Conservation (phyloP, 495 filamentous ascomycete species). For the Pyrenula massariospora region DNA sequence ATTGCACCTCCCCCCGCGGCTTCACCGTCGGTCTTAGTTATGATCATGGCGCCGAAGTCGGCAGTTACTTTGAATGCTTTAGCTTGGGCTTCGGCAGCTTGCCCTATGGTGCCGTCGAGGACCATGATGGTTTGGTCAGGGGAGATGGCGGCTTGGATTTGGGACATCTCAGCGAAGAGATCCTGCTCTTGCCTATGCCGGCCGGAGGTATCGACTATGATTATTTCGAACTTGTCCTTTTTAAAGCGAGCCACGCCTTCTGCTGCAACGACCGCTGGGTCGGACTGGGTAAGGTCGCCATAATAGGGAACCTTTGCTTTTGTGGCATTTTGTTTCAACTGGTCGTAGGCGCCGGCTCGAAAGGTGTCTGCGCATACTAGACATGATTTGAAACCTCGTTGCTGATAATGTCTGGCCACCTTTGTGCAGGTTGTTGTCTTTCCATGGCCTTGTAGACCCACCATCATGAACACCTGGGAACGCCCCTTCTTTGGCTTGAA, state of each 20-base stretch:
- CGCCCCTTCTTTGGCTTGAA: conserved; percentile 98
- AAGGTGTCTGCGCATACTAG: conserved; percentile 98
- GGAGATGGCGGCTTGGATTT: conserved; percentile 83
- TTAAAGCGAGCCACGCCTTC: conserved; percentile 99
- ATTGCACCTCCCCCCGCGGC: conserved; percentile 94
- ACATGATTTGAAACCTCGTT: conserved; percentile 84
- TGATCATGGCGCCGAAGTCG: conserved; percentile 96
- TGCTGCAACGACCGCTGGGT: conserved; percentile 81
- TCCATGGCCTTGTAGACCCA: conserved; percentile 90
- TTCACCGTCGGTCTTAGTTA: conserved; percentile 96
- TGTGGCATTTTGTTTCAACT: conserved; percentile 96
- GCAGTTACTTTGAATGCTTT: conserved; percentile 96
- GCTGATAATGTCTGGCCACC: conserved; percentile 87
- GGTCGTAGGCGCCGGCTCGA: conserved; percentile 94
- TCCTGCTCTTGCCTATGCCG: conserved; percentile 90
- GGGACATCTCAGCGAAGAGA: conserved; percentile 94
- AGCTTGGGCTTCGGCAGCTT: conserved; percentile 87
- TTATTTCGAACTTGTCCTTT: conserved; percentile 96
- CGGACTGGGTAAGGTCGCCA: conserved; percentile 87
- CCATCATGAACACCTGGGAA: conserved; percentile 97
- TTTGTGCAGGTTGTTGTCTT: conserved; percentile 99
- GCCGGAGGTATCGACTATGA: conserved; percentile 95
- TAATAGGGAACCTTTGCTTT: conserved; percentile 99
- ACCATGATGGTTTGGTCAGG: conserved; percentile 99
- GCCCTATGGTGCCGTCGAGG: conserved; percentile 89